Conservation (phyloP, 2,329 filamentous ascomycete species). For the Aspergillus sp. region DNA sequence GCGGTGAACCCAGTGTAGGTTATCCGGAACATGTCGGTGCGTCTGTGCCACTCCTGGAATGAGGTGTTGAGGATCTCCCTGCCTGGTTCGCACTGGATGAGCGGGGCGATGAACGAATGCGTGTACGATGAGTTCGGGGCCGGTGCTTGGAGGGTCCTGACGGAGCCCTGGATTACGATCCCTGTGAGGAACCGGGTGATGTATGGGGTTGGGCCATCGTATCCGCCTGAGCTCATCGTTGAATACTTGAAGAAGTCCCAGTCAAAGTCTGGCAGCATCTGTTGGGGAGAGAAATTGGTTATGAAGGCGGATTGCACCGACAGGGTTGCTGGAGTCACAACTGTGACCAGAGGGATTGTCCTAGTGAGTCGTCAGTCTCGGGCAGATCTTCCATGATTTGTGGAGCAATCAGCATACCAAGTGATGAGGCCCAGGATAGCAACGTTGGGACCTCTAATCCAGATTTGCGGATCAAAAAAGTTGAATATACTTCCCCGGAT, state of each 20-base stretch:
- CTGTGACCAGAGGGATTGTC: conserved; percentile 6
- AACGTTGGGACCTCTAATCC: conserved; percentile 4
- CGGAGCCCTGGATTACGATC: not conserved
- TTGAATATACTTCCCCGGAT: conserved; percentile 12
- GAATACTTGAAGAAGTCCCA: too few species aligned
- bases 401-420: too few species aligned
- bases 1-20: not conserved
- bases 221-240: not conserved
- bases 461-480: conserved; percentile 6
- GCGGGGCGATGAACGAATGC: not conserved
- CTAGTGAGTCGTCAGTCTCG: too few species aligned
- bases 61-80: not conserved
- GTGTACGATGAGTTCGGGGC: conserved; percentile 9
- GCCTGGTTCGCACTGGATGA: not conserved
- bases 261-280: too few species aligned
- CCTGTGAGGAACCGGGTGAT: not conserved
- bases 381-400: too few species aligned
- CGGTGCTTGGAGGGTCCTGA: not conserved
- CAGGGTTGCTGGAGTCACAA: conserved; percentile 3
- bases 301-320: not conserved
- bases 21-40: too few species aligned
- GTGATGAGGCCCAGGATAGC: conserved; percentile 4
- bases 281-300: too few species aligned
- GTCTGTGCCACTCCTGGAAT: too few species aligned
- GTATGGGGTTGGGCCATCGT: not conserved